These are phyloP conservation scores for Coccinonectria pachysandricola DNA, from an alignment of 2,329 filamentous ascomycete species.

Conservation along the genomic window DNA sequence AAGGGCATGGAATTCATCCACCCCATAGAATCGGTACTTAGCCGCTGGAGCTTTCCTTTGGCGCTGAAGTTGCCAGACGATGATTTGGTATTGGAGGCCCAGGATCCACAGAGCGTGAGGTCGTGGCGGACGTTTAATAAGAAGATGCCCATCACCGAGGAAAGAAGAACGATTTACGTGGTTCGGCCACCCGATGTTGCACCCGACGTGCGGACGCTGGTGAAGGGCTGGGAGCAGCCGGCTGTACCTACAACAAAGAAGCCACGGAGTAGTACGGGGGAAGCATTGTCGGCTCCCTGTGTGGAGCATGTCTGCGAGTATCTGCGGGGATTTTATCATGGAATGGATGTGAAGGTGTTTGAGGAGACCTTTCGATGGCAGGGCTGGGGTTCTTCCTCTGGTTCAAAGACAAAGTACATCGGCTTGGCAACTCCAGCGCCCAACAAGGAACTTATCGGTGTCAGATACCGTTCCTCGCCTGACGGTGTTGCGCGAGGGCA, in stretches of 20 bases:
- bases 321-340: constrained; percentile 40
- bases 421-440: constrained; percentile 29
- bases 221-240: constrained; percentile 33
- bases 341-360: constrained; percentile 37
- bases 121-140: constrained; percentile 35
- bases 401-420: constrained; percentile 27
- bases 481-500: constrained; percentile 39
- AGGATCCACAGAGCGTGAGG: constrained; percentile 40
- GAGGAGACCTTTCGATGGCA: constrained; percentile 32
- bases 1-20: constrained; percentile 3
- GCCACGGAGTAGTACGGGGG: too few species aligned
- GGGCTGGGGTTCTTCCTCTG: constrained; percentile 32
- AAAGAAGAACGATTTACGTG: constrained; percentile 44
- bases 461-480: constrained; percentile 38
- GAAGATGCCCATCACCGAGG: constrained; percentile 38
- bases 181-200: constrained; percentile 33
- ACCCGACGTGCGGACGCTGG: constrained; percentile 20
- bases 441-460: constrained; percentile 29
- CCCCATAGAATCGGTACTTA: constrained; percentile 7
- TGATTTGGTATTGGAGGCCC: constrained; percentile 43
- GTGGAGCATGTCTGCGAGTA: constrained; percentile 26
- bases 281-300: constrained; percentile 17
- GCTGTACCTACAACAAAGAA: constrained; percentile 6
- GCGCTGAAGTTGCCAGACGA: constrained; percentile 51
- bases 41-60: constrained; percentile 38